These are phyloP conservation scores for Phytophthora parvispora DNA, from an alignment of 352 stramenopile genomes.

Conservation along the genomic window DNA sequence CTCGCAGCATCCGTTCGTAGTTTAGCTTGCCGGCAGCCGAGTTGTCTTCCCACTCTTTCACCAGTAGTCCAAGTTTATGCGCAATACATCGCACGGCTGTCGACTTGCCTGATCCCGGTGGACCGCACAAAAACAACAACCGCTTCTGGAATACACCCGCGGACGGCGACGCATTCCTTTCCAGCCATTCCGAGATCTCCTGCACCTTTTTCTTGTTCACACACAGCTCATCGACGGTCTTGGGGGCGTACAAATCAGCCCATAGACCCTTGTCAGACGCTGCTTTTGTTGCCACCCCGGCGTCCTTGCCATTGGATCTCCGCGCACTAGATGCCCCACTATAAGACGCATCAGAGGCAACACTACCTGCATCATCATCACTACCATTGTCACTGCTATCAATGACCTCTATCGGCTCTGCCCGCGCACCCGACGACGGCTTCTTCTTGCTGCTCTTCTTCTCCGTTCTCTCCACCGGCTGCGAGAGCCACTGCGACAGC, in stretches of 20 bases:
- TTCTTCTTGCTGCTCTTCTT: conserved; percentile 19
- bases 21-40: conserved; percentile 54
- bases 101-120: conserved; percentile 86
- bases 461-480: conserved; percentile 24
- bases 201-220: conserved; percentile 89
- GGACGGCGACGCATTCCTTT: conserved; percentile 31
- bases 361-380: conserved; percentile 22
- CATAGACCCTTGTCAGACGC: conserved; percentile 43
- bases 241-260: conserved; percentile 54
- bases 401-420: conserved; percentile 34
- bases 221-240: conserved; percentile 72
- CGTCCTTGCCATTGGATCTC: conserved; percentile 3
- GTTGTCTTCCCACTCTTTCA: conserved; percentile 87
- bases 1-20: conserved; percentile 61
- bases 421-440: background rate
- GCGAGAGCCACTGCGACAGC: conserved; percentile 54
- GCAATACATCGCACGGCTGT: conserved; percentile 77
- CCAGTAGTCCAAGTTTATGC: conserved; percentile 43
- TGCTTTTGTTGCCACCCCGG: background rate
- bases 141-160: conserved; percentile 47
- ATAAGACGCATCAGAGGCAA: conserved; percentile 3
- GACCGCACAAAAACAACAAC: conserved; percentile 84
- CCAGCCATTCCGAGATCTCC: conserved; percentile 76
- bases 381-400: conserved; percentile 49
- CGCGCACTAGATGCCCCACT: background rate